phyloP scores from a whole-genome alignment of 2,329 filamentous ascomycete genomes.

The Arthrocladium fulminans region DNA sequence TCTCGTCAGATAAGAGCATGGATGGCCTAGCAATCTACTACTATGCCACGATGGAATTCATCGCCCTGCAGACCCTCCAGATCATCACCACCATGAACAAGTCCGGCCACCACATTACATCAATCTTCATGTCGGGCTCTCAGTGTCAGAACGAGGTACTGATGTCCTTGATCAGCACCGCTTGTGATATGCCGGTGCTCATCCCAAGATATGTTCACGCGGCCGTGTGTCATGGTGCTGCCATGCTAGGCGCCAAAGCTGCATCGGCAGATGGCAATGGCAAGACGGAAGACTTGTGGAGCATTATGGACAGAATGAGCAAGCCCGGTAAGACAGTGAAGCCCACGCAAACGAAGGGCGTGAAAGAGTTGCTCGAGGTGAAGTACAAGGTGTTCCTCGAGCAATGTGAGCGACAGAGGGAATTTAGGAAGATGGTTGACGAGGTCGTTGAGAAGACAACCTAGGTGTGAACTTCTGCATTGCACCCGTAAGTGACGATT shows the following conservation, averaged over 20 bases:
- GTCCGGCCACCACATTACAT: conserved; percentile 74
- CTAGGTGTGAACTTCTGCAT: background rate
- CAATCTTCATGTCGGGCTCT: conserved; percentile 97
- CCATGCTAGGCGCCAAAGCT: conserved; percentile 97
- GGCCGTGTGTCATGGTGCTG: conserved; percentile 93
- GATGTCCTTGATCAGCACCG: conserved; percentile 83
- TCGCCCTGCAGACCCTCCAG: conserved; percentile 90
- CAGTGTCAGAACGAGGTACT: conserved; percentile 94
- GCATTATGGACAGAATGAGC: conserved; percentile 96
- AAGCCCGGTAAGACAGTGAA: conserved; percentile 80
- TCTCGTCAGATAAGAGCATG: conserved; percentile 76
- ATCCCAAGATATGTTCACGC: conserved; percentile 92
- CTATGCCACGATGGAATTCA: conserved; percentile 96
- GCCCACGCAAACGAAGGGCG: conserved; percentile 60
- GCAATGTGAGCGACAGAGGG: conserved; percentile 76
- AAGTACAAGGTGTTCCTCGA: conserved; percentile 97
- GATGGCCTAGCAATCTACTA: conserved; percentile 86
- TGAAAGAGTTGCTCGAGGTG: conserved; percentile 70
- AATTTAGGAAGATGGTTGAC: conserved; percentile 72
- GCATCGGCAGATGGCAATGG: conserved; percentile 70
- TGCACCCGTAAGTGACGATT: background rate
- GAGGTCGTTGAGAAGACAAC: conserved; percentile 31
- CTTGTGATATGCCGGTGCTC: conserved; percentile 83
- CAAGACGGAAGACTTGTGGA: conserved; percentile 80
- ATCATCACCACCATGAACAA: conserved; percentile 92